Percentiles rank a stretch among this genome's conserved stretches.
These are phyloP conservation scores for Amphicarpaea edgeworthii DNA, from an alignment of 306 rosid species.

Conservation along the genomic window DNA sequence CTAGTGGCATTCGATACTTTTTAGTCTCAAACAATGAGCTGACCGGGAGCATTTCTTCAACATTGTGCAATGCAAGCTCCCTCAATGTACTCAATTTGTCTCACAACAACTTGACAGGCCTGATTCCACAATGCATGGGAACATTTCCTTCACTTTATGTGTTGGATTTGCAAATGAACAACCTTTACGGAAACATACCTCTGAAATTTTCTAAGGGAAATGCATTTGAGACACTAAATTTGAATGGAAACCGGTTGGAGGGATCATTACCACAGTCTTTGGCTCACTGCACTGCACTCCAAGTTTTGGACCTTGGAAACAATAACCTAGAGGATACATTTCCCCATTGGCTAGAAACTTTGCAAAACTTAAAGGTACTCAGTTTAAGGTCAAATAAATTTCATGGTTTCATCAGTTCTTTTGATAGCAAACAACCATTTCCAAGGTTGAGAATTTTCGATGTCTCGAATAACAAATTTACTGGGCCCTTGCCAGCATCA, in stretches of 20 bases:
- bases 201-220: not conserved
- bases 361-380: conserved; percentile 45
- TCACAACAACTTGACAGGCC: conserved; percentile 27
- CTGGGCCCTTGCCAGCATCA: conserved; percentile 44
- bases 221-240: conserved; percentile 25
- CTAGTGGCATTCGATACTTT: not conserved
- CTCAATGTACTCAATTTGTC: not conserved
- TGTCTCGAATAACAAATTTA: conserved; percentile 46
- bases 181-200: conserved; percentile 46
- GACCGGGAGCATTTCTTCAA: conserved; percentile 9
- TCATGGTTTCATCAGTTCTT: conserved; percentile 45
- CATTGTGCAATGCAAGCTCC: conserved; percentile 25
- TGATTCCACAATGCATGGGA: conserved; percentile 44
- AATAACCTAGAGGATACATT: conserved; percentile 46
- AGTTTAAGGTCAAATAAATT: conserved; percentile 49
- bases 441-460: conserved; percentile 30
- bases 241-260: conserved; percentile 46
- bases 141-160: not conserved
- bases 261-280: conserved; percentile 49
- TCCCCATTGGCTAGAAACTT: conserved; percentile 49
- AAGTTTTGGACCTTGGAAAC: conserved; percentile 53
- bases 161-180: conserved; percentile 50
- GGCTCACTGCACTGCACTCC: not conserved
- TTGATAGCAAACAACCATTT: not conserved
- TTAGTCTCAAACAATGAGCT: conserved; percentile 47